Evolutionary conservation across 2,329 filamentous ascomycete species (phyloP), one percentile per base, ranked within the genome.

Genomic region (Epicoccum sorghinum): DNA sequence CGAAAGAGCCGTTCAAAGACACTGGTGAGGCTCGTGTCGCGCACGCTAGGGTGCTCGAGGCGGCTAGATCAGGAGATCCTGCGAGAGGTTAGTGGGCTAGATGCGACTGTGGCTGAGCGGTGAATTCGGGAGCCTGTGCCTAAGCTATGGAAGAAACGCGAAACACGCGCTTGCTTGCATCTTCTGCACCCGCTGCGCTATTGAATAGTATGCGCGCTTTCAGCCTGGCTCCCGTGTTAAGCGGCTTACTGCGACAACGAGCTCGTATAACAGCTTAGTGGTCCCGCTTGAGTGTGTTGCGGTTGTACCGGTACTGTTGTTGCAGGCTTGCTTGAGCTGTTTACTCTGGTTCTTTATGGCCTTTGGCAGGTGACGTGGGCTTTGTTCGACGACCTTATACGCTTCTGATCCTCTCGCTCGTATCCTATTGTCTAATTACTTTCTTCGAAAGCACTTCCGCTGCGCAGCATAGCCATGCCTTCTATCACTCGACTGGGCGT

Each of bases 261-360:
- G n/a, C 47, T 44, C 49, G 52, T 65, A 65, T 65, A 63, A 61
- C 59, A 65, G 51, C 56, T 53, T 50, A 55, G 44, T 57, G 52
- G 41, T 38, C 55, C 59, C 52, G 45, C 41, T 13, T 9, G 27
- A 7, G 27, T 29, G 23, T 33, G n/a, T 14, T 8, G 37, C 18
- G 18, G 18, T 18, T 18, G 18, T 18, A 18, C 18, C 18, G 18
- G 18, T 18, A 18, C 27, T n/a, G 13, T 39, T 25, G 36, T 12
- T 38, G 29, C 30, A 30, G 52, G 47, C 45, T 40, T 23, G 4
- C n/a, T 8, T 42, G 18, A 33, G 4, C 42, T 44, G 42, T 33
- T 18, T 38, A 46, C 32, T 39, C 46, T 50, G 44, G 30, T 39
- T 49, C 55, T 35, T 53, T 18, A 55, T 56, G 43, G 42, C 50